Evolutionary conservation across 495 filamentous ascomycete species (phyloP).

Genomic region (Aspergillus saccharolyticus): DNA sequence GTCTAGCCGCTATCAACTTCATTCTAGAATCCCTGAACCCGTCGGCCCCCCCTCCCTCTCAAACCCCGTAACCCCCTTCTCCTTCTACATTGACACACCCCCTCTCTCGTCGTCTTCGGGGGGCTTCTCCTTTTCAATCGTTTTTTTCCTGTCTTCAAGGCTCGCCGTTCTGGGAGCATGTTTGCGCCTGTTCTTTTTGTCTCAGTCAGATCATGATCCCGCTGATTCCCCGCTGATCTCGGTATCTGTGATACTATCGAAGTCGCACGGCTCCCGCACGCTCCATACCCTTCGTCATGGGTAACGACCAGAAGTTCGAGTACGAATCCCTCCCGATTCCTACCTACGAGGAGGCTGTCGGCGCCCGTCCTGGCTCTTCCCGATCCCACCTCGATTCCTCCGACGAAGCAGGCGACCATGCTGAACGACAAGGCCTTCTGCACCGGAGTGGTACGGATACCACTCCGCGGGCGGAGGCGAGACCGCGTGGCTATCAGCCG

Average conservation of each 20-base stretch:
- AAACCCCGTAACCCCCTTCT: constrained; percentile 4
- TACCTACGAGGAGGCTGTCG: constrained; percentile 86
- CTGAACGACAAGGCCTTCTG: constrained; percentile 59
- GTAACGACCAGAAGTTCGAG: constrained; percentile 55
- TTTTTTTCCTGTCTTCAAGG: no score
- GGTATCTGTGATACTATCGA: constrained; percentile 25
- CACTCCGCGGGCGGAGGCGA: constrained; percentile 25
- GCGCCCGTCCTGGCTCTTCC: constrained; percentile 55
- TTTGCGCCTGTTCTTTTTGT: constrained; percentile 30
- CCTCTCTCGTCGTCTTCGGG: constrained; percentile 8
- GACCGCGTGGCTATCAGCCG: constrained; percentile 56
- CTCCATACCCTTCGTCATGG: constrained; percentile 40
- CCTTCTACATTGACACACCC: no score
- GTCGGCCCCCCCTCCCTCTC: constrained; percentile 3
- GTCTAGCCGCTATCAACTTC: background rate
- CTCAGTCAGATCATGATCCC: constrained; percentile 43
- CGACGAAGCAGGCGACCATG: constrained; percentile 49
- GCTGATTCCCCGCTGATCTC: constrained; percentile 29
- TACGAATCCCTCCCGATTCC: constrained; percentile 79
- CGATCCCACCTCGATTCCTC: constrained; percentile 55
- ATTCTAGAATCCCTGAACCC: background rate
- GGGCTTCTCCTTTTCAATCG: background rate
- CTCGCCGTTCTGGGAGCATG: constrained; percentile 28
- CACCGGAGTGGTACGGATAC: constrained; percentile 25
- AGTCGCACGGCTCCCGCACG: constrained; percentile 33